Conservation (phyloP, 2,329 filamentous ascomycete species). For the Colletotrichum euphorbiae region DNA sequence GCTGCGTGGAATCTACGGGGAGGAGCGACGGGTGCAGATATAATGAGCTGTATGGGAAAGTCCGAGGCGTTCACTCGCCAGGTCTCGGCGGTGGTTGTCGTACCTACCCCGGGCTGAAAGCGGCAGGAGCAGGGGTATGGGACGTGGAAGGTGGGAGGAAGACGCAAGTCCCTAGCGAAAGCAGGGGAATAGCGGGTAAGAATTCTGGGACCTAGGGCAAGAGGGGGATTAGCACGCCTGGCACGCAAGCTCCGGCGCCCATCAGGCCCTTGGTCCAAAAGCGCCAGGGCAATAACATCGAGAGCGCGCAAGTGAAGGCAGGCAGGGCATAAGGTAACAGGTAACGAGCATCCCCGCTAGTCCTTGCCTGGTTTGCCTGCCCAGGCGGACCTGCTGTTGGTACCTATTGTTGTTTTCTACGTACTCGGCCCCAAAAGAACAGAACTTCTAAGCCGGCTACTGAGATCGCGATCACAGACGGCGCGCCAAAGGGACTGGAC, state of each 20-base stretch:
- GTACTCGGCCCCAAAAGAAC: background rate
- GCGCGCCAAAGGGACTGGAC: background rate
- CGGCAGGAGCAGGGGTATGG: slow-evolving; percentile 30
- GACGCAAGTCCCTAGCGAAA: slow-evolving; percentile 8
- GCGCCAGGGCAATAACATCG: background rate
- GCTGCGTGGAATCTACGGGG: slow-evolving; percentile 16
- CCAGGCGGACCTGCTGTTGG: background rate
- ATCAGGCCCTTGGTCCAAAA: background rate
- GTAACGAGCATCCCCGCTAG: background rate
- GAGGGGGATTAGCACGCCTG: slow-evolving; percentile 9
- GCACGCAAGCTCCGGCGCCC: slow-evolving; percentile 13
- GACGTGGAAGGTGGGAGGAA: slow-evolving; percentile 20
- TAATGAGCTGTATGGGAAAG: slow-evolving; percentile 13
- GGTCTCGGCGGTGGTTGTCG: slow-evolving; percentile 25
- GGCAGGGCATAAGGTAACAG: too few species aligned
- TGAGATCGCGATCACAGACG: slow-evolving; percentile 15
- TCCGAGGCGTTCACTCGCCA: slow-evolving; percentile 23
- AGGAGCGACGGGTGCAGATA: slow-evolving; percentile 23
- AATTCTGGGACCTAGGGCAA: slow-evolving; percentile 3
- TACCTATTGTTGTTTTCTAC: background rate
- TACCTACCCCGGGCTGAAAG: slow-evolving; percentile 35
- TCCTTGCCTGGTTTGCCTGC: background rate
- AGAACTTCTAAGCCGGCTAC: too few species aligned
- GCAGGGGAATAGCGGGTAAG: slow-evolving; percentile 10
- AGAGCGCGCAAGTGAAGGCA: background rate